Evolutionary conservation across 1,139 yeast species (phyloP), one percentile per base, ranked within the genome.

Genomic region (Blastobotrys capitulatus): DNA sequence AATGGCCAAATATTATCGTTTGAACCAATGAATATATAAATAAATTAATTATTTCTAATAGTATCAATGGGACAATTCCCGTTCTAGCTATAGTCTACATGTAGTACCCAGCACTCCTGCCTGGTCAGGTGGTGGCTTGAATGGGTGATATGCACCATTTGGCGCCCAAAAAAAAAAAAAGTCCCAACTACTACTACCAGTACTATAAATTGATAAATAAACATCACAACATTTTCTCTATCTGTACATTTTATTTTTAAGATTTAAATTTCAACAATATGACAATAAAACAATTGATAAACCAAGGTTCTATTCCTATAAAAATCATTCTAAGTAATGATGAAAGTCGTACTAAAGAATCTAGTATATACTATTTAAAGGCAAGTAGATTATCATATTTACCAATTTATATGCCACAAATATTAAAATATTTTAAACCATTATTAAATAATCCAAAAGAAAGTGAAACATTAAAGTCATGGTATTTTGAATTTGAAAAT

Each of bases 401-500:
- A 36, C 83, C 87, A 2, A 49, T 72, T 1, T 71, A 75, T 51
- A 71, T 76, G 43, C 66, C 70, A 0, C 57, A 60, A 7, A 66
- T 85, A 0, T 58, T 75, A 2, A 55, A 57, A 1, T 82, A 73
- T 60, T 78, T 83, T 55, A 60, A 65, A 39, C 64, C 70, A n/a
- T 67, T 62, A 47, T 54, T 76, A 22, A 66, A 66, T 20, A 65
- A 65, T 46, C 67, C 69, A 18, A 55, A 61, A 47, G 55, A 61
- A 42, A 71, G 77, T 1, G 55, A 56, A 0, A 60, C 73, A 0
- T 16, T 41, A n/a, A 50, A 59, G 0, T 60, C 60, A 2, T 73
- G 82, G 75, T 88, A 96, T 95, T 72, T 88, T 46, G 88, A 80
- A 56, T 78, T 71, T 59, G 82, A 82, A 29, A 76, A 71, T 5